Base-by-base conservation (phyloP, 2,329 filamentous ascomycete species). In the Sporothrix phasma region DNA sequence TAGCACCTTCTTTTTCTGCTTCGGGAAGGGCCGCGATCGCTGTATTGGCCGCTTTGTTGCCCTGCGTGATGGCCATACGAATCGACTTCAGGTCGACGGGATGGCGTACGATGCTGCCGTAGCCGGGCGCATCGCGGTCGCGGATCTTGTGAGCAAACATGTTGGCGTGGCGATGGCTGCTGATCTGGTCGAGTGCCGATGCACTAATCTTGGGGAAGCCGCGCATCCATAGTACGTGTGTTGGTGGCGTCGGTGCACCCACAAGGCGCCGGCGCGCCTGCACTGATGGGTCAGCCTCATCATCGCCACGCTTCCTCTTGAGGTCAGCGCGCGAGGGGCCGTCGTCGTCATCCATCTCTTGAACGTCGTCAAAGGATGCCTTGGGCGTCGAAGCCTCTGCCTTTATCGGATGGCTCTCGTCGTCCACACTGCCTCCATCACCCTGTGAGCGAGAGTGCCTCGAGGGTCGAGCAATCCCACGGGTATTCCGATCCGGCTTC, bases 31-130 rank as follows among this genome's bases (percentile, higher is more conserved):
- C 81, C 7, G 79, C 79, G n/a, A 84, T 85, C 61, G 81, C 82
- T 68, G 84, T 83, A 0, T 80, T 78, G 0, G 85, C 86, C 41
- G 83, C 82, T 51, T 86, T 84, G 72, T 85, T 87, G 45, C 92
- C 88, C 65, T 88, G 86, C 63, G 85, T 86, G 68, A 92, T 89
- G 39, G 88, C 87, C 61, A 87, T 83, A 67, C 88, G 87, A 69
- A 93, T 91, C 2, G 84, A 86, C 68, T 90, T 92, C 56, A 93
- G 82, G 71, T 92, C 88, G 71, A 90, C 88, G 0, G 89, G 87
- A 58, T 87, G 85, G 63, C 89, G 80, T 46, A 93, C 87, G 61
- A 92, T 83, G 67, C 85, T 84, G 66, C 83, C 84, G 71, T 93
- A 93, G 5, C 88, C 88, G 0, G 89, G 89, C 0, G 89, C 89